Base-by-base conservation (phyloP, 352 stramenopile species). In the Globisporangium nagaii region DNA sequence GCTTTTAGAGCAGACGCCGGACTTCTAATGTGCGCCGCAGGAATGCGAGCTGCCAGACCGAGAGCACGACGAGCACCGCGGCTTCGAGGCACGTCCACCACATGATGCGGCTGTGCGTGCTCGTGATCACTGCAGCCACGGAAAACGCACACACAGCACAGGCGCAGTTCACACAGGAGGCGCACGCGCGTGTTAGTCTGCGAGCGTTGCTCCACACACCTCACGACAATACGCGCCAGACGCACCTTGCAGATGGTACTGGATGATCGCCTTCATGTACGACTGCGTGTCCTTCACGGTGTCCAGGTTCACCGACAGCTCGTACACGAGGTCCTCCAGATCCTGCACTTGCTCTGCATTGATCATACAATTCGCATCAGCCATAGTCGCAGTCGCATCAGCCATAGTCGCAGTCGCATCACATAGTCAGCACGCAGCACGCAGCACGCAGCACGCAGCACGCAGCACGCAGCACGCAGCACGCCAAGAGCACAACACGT, bases 201-300 rank as follows among this genome's bases (percentile, higher is more conserved):
- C n/a, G n/a, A n/a, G n/a, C n/a, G n/a, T n/a, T n/a, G n/a, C n/a
- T n/a, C n/a, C n/a, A n/a, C n/a, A n/a, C n/a, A n/a, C n/a, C n/a
- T n/a, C n/a, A n/a, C n/a, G n/a, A n/a, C n/a, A n/a, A n/a, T n/a
- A n/a, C n/a, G n/a, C n/a, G n/a, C 2, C 7, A 4, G 3, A 61
- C 68, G 51, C 63, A 95, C 84, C 61, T 60, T 88, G 50, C 34
- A 86, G 65, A 60, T 95, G 82, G 60, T 90, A 70, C 58, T 74
- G 75, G n/a, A 79, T 86, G 62, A 93, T 91, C 36, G 79, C 66
- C 66, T 92, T 92, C 80, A 95, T 90, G 70, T 83, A 95, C 35
- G 79, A 71, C 49, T 95, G 82, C 6, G 82, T 90, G 62, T 95
- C 84, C 58, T 92, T 95, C 45, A 95, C 84, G 0, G 80, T 90